Percentiles rank a stretch among this genome's conserved stretches.
phyloP scores from a whole-genome alignment of 1,139 yeast species.

The Nadsonia starkeyi-henricii region DNA sequence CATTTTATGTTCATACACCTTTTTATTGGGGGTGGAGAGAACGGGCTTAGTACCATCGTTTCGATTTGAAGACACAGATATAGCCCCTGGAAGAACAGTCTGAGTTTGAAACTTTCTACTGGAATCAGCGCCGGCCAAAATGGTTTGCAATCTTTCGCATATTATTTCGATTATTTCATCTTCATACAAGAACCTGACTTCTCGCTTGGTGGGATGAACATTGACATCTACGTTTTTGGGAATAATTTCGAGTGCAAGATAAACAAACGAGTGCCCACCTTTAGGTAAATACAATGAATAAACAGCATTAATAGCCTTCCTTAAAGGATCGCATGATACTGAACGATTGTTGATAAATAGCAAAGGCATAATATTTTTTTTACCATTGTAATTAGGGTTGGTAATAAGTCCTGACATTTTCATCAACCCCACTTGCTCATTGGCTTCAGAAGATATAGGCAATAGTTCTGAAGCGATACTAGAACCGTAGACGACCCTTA shows the following conservation, averaged over 20 bases:
- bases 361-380: constrained; percentile 54
- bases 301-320: constrained; percentile 51
- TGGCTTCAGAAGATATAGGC: constrained; percentile 25
- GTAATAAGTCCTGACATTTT: constrained; percentile 46
- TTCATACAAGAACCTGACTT: constrained; percentile 74
- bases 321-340: constrained; percentile 69
- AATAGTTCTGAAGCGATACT: constrained; percentile 53
- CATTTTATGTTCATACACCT: constrained; percentile 22
- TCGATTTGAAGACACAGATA: background rate
- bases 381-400: constrained; percentile 57
- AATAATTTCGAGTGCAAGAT: constrained; percentile 48
- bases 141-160: constrained; percentile 34
- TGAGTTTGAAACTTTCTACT: constrained; percentile 62
- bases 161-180: constrained; percentile 68
- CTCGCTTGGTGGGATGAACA: constrained; percentile 91
- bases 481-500: constrained; percentile 61
- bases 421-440: constrained; percentile 33
- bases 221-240: constrained; percentile 78
- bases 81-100: constrained; percentile 28
- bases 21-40: constrained; percentile 8
- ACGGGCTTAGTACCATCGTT: background rate
- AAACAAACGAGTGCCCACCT: constrained; percentile 68
- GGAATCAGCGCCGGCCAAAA: constrained; percentile 47
- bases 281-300: constrained; percentile 62
- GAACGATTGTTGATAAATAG: constrained; percentile 68